Evolutionary conservation across 345 rosid genomes (phyloP), one percentile per base, ranked within the genome.

Genomic region (Stellera chamaejasme): DNA sequence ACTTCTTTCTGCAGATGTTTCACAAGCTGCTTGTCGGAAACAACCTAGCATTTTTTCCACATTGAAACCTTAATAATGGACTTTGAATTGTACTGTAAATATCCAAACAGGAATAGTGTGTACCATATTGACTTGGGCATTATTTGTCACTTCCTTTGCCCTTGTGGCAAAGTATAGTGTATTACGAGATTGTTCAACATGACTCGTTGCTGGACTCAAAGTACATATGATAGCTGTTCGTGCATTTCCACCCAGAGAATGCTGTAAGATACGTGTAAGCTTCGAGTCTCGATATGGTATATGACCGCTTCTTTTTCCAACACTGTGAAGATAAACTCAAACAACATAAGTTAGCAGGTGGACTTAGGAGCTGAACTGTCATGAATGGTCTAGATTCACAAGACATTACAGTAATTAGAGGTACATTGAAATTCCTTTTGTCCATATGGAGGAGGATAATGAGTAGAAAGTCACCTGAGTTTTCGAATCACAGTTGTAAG

Each of bases 61-160:
- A 32, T 32, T 32, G 39, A 59, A 5, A 27, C 7, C 2, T 3
- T 39, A 45, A 48, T 36, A 48, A 13, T 59, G 28, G 43, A 47
- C 43, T 28, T 52, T 13, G 5, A 19, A 64, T 10, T 12, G 62
- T 46, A 59, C 19, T 13, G 10, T 2, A 4, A 19, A 52, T 3
- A 27, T 45, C 44, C n/a, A 13, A 48, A 55, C 61, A 55, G 45
- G 46, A 51, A 50, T 13, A 55, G 60, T 61, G 57, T 54, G 52
- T 90, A 94, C 99, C 99, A 94, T 83, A 76, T 94, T 94, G 50
- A 94, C 99, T 13, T 83, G 90, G 49, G 99, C 99, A 76, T 85
- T 94, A 71, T 94, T 90, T 14, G 99, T 94, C 63, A 94, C 99
- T 85, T 94, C 99, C 83, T 94, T 94, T 7, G 99, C 99, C 69